These are phyloP conservation scores for Helichrysum umbraculigerum DNA, from an alignment of 129 eudicot species.

Conservation along the genomic window DNA sequence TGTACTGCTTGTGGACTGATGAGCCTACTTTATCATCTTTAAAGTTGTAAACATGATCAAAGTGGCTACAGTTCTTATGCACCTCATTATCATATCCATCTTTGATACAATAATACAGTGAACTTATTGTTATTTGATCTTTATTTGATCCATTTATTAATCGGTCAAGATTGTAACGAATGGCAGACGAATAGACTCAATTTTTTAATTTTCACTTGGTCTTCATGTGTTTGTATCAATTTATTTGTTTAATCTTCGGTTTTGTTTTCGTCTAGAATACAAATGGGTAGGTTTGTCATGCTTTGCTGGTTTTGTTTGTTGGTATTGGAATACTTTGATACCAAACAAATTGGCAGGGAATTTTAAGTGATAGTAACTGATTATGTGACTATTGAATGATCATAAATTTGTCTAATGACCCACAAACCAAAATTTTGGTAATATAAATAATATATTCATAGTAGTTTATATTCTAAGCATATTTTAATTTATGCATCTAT, in stretches of 20 bases:
- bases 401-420: slow-evolving; percentile 14
- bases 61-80: not conserved
- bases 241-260: slow-evolving; percentile 7
- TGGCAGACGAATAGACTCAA: not conserved
- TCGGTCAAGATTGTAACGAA: not conserved
- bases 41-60: not conserved
- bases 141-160: not conserved
- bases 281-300: slow-evolving; percentile 27
- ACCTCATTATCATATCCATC: not conserved
- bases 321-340: slow-evolving; percentile 21
- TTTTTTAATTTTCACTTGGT: slow-evolving; percentile 26
- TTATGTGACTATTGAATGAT: slow-evolving; percentile 19
- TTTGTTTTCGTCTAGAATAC: slow-evolving; percentile 20
- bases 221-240: slow-evolving; percentile 21
- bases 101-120: not conserved
- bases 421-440: slow-evolving; percentile 3
- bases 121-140: not conserved
- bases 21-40: not conserved
- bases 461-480: not conserved
- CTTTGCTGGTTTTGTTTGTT: slow-evolving; percentile 35
- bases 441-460: not conserved
- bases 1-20: not conserved
- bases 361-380: not conserved
- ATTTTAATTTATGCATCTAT: not conserved
- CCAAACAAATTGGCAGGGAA: slow-evolving; percentile 10